A percentile compares a stretch with the other conserved stretches of the same genome.
phyloP scores from a whole-genome alignment of 441 rosid species.

The Brassica hybrid region DNA sequence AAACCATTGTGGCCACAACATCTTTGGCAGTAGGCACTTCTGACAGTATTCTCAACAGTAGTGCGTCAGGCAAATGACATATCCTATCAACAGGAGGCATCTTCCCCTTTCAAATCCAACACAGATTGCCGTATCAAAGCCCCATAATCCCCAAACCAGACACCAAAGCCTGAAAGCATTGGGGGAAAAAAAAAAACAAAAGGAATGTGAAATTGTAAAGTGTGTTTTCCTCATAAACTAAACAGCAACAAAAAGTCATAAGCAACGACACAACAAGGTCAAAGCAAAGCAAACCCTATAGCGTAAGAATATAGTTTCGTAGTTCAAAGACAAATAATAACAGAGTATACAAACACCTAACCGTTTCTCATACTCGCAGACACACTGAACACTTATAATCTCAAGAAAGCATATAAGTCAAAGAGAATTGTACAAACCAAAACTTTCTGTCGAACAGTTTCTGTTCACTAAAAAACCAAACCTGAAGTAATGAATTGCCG shows the following conservation, averaged over 20 bases:
- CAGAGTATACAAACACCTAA: too few relatives aligned
- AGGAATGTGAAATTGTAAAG: too few relatives aligned
- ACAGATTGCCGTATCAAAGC: not conserved
- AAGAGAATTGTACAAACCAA: not conserved
- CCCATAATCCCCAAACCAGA: not conserved
- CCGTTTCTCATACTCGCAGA: not conserved
- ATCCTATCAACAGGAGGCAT: not conserved
- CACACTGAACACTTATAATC: not conserved
- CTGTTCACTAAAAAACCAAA: not conserved
- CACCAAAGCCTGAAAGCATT: not conserved
- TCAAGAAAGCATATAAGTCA: not conserved
- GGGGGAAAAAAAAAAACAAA: too few relatives aligned
- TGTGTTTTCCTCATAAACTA: too few relatives aligned
- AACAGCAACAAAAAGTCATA: not conserved
- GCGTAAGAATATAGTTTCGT: too few relatives aligned
- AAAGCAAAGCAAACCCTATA: not conserved
- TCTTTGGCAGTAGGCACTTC: not conserved
- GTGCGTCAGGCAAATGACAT: not conserved
- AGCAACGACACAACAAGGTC: not conserved
- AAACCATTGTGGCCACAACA: constrained; percentile 17
- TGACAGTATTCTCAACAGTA: not conserved
- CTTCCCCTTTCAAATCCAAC: not conserved
- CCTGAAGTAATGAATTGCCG: not conserved
- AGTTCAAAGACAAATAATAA: not conserved
- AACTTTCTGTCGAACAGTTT: not conserved